Conservation (phyloP, 305 asterid species). For the Fraxinus velutina region DNA sequence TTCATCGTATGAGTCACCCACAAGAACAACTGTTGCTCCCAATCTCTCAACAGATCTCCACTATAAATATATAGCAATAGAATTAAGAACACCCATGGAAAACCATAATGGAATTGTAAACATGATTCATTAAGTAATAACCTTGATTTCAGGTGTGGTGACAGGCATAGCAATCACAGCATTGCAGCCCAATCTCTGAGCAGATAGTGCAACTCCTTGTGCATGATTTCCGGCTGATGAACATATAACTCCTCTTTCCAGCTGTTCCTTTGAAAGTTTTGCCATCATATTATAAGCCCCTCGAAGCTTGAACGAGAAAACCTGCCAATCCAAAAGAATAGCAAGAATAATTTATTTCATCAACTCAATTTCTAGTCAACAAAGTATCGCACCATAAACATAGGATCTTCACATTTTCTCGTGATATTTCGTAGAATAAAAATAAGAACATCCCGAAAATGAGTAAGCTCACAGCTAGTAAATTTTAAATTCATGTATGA, state of each 20-base stretch:
- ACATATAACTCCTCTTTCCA: conserved; percentile 75
- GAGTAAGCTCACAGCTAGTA: neutral
- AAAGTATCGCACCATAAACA: neutral
- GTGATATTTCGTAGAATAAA: neutral
- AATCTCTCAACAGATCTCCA: conserved; percentile 82
- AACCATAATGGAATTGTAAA: neutral
- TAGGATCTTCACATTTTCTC: neutral
- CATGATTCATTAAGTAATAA: conserved; percentile 23
- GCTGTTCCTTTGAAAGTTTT: conserved; percentile 68
- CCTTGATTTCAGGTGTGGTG: conserved; percentile 90
- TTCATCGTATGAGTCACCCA: conserved; percentile 87
- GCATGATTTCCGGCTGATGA: conserved; percentile 98
- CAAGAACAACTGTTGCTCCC: conserved; percentile 80
- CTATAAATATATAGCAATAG: conserved; percentile 34
- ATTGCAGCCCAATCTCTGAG: conserved; percentile 65
- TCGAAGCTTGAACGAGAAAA: conserved; percentile 82
- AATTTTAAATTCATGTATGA: neutral
- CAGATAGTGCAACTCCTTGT: conserved; percentile 88
- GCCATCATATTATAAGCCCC: conserved; percentile 99
- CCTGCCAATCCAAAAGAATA: conserved; percentile 34
- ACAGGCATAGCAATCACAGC: conserved; percentile 90
- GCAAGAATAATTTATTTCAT: neutral
- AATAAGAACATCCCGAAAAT: neutral
- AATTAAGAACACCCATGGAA: conserved; percentile 15
- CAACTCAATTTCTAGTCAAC: neutral